These are phyloP conservation scores for Colletotrichum australisinense DNA, from an alignment of 2,329 filamentous ascomycete genomes.

Conservation along the genomic window DNA sequence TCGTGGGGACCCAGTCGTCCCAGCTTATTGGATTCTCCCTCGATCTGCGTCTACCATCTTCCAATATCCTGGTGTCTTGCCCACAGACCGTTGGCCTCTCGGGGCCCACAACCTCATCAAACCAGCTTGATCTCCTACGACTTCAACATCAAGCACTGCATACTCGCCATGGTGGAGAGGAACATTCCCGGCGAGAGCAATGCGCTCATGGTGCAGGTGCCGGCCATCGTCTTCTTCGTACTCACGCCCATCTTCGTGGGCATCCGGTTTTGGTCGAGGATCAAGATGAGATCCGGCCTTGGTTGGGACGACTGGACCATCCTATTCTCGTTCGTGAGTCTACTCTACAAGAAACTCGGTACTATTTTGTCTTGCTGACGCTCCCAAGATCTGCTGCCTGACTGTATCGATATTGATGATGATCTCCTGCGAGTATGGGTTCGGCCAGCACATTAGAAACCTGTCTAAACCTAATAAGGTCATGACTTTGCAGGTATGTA, in stretches of 20 bases:
- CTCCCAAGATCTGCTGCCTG: slow-evolving; percentile 47
- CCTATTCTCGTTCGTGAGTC: slow-evolving; percentile 52
- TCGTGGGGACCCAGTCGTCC: not conserved
- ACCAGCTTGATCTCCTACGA: not conserved
- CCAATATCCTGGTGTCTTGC: not conserved
- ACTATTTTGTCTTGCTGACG: not conserved
- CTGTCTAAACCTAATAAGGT: slow-evolving; percentile 47
- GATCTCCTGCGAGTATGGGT: slow-evolving; percentile 53
- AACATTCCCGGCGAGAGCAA: slow-evolving; percentile 49
- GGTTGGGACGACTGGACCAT: slow-evolving; percentile 57
- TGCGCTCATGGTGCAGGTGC: slow-evolving; percentile 49
- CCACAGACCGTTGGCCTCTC: not conserved
- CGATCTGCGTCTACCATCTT: not conserved
- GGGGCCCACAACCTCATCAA: not conserved
- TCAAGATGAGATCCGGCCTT: slow-evolving; percentile 48
- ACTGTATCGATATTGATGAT: slow-evolving; percentile 53
- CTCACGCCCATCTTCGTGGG: slow-evolving; percentile 53
- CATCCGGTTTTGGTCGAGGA: slow-evolving; percentile 53
- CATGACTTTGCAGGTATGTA: slow-evolving; percentile 49
- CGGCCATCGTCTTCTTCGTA: slow-evolving; percentile 55
- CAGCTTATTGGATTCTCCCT: not conserved
- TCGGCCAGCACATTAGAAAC: slow-evolving; percentile 53
- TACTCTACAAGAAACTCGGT: not conserved
- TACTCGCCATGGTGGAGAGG: slow-evolving; percentile 41
- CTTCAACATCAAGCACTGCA: not conserved